A percentile compares a stretch with the other conserved stretches of the same genome.
Conservation (phyloP, 2,329 filamentous ascomycete genomes). For the Neonectria faginata region DNA sequence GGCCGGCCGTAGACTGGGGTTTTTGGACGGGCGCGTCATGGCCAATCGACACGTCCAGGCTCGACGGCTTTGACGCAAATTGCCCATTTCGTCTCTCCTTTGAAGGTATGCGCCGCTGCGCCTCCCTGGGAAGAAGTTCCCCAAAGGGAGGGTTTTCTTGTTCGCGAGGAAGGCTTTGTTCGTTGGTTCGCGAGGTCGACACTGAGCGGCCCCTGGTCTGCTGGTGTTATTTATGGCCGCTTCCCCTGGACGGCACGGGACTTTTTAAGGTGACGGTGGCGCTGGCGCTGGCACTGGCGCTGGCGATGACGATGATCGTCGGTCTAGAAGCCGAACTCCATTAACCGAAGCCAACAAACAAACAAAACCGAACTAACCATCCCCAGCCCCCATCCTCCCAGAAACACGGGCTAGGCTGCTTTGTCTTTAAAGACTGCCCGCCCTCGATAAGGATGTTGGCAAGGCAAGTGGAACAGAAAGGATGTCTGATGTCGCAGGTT, state of each 20-base stretch:
- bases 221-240: background rate
- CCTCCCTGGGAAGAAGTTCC: background rate
- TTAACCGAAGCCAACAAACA: background rate
- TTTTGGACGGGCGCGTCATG: slow-evolving; percentile 4
- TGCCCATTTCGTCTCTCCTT: background rate
- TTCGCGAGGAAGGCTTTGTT: background rate
- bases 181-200: background rate
- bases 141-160: background rate
- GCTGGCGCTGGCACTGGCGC: background rate
- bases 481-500: slow-evolving; percentile 51
- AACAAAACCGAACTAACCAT: background rate
- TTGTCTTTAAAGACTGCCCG: background rate
- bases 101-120: background rate
- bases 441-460: background rate
- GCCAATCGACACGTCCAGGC: slow-evolving; percentile 12
- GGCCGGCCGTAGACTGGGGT: background rate
- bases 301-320: background rate
- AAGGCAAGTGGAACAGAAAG: background rate
- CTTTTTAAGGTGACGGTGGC: background rate
- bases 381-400: background rate
- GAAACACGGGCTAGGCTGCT: background rate
- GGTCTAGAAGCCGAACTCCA: background rate
- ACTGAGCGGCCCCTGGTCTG: background rate
- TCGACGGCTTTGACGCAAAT: slow-evolving; percentile 6
- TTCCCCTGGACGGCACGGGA: background rate